Evolutionary conservation across 441 rosid genomes (phyloP), one percentile per base, ranked within the genome.

Genomic region (Isatis lusitanica): DNA sequence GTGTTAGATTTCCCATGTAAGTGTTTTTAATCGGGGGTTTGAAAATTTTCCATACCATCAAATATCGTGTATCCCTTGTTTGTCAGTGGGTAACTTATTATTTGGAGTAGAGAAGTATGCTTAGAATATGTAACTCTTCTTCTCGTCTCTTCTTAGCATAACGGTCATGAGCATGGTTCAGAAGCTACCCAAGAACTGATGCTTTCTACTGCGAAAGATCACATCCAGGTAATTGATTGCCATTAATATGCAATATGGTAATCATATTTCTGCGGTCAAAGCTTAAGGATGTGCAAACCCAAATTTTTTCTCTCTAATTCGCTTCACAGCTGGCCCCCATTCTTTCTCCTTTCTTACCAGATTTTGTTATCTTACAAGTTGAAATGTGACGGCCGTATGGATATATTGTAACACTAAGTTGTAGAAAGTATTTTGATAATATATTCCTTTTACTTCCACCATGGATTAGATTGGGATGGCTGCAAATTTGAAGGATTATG

Each of bases 131-230:
- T 50, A 50, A 52, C 38, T 33, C 31, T 58, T 76, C 48, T 15
- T 50, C 33, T 63, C 76, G 44, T 60, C 63, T 31, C 31, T 50
- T 46, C 21, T 64, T 48, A 95, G 98, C 84, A 93, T 74, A 93
- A 93, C 77, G 94, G 86, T 72, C 90, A 93, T 85, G 97, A 87
- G 71, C 91, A 95, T 71, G 97, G 97, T 73, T 82, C 92, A 57
- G 87, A 86, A 82, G 88, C 80, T 73, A 80, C 63, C 70, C 88
- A 85, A 81, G 80, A 81, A 80, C 79, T 75, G 81, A 95, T 91
- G 97, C 95, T 88, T 83, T 81, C 90, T 79, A 70, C 84, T 68
- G 85, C 91, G n/a, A 90, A 85, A 79, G 95, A 95, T 83, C 91
- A 93, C 80, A 95, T 95, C 69, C 96, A 91, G 97, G 99, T 93